A percentile compares a stretch with the other conserved stretches of the same genome.
Conservation (phyloP, 164 flowering plant genomes). For the Euptelea pleiosperma region DNA sequence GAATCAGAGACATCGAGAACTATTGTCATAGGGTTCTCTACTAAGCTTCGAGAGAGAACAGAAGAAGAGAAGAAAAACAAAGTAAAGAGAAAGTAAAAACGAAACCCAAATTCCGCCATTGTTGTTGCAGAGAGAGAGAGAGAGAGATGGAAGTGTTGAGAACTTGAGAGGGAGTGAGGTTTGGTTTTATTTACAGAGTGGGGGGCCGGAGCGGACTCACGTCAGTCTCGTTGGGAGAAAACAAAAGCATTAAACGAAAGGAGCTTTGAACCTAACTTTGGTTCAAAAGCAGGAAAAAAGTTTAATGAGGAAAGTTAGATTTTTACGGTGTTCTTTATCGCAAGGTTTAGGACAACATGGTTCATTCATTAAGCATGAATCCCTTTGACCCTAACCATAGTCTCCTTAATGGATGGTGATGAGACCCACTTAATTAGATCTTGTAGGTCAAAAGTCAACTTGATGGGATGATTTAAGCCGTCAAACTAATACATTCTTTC, state of each 20-base stretch:
- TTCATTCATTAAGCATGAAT: no score
- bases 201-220: conserved; percentile 13
- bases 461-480: no score
- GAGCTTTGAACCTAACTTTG: conserved; percentile 24
- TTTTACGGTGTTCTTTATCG: no score
- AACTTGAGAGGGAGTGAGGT: conserved; percentile 5
- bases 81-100: background rate
- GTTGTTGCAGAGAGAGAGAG: conserved; percentile 4
- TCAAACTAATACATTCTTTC: no score
- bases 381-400: no score
- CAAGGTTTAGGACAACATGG: no score
- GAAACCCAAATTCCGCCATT: conserved; percentile 10
- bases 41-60: conserved; percentile 29
- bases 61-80: background rate
- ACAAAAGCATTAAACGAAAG: conserved; percentile 11
- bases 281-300: no score
- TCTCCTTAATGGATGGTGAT: no score
- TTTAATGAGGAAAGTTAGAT: no score
- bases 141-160: background rate
- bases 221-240: conserved; percentile 14
- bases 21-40: conserved; percentile 18
- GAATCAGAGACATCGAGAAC: conserved; percentile 54
- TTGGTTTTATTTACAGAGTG: background rate
- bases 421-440: no score
- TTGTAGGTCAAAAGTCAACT: no score